phyloP scores from a whole-genome alignment of 148 eudicot genomes.

The Cornus florida region DNA sequence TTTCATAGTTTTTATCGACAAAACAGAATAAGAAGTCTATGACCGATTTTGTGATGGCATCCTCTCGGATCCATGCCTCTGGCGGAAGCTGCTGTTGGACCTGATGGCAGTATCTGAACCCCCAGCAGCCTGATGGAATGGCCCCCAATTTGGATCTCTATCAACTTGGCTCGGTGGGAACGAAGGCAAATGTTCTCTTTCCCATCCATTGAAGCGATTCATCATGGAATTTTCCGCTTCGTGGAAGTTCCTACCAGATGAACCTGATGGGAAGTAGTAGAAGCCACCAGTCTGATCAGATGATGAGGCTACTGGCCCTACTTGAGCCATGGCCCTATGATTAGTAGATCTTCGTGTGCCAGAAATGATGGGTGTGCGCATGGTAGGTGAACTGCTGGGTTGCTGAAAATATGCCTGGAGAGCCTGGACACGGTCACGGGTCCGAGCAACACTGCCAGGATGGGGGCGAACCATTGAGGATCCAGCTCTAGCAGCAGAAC shows the following conservation, averaged over 20 bases:
- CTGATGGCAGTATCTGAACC: conserved; percentile 31
- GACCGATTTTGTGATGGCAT: conserved; percentile 63
- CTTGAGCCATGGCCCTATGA: conserved; percentile 54
- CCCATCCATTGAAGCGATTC: conserved; percentile 55
- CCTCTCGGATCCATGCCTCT: conserved; percentile 71
- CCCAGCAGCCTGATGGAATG: conserved; percentile 37
- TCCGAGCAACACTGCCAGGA: conserved; percentile 82
- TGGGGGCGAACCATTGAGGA: conserved; percentile 75
- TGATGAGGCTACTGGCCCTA: conserved; percentile 46
- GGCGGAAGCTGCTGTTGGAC: conserved; percentile 46
- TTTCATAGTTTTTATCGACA: conserved; percentile 18
- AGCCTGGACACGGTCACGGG: conserved; percentile 78
- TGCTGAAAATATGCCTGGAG: conserved; percentile 89
- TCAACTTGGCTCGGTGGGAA: conserved; percentile 50
- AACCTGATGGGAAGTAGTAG: conserved; percentile 57
- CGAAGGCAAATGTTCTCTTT: conserved; percentile 52
- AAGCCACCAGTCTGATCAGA: conserved; percentile 64
- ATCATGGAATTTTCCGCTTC: conserved; percentile 48
- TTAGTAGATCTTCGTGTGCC: conserved; percentile 52
- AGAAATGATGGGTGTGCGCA: conserved; percentile 46
- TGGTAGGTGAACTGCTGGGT: conserved; percentile 49
- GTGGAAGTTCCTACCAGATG: conserved; percentile 53
- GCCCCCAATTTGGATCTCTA: conserved; percentile 62
- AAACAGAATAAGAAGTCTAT: conserved; percentile 30
- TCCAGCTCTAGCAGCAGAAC: conserved; percentile 69